These are phyloP conservation scores for Dittrichia graveolens DNA, from an alignment of 129 eudicot species.

Conservation along the genomic window DNA sequence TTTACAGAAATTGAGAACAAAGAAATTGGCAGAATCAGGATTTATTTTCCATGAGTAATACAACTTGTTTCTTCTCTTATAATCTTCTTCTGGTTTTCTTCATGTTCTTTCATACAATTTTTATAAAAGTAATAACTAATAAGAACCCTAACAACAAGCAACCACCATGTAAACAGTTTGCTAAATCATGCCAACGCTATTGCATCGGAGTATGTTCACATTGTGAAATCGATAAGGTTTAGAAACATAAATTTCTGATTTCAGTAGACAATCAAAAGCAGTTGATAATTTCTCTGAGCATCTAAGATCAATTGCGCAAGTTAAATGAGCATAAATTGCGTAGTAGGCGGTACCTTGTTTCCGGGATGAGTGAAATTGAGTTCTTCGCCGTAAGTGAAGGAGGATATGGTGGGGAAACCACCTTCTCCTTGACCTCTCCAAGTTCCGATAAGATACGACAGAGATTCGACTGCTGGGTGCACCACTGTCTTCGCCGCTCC, in stretches of 20 bases:
- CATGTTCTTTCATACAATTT: too few relatives aligned
- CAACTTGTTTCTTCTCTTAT: too few relatives aligned
- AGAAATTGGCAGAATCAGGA: too few relatives aligned
- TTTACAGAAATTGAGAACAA: not conserved
- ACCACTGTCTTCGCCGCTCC: conserved; percentile 29
- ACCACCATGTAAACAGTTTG: not conserved
- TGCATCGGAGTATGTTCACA: not conserved
- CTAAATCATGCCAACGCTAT: not conserved
- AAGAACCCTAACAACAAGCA: too few relatives aligned
- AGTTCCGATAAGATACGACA: conserved; percentile 63
- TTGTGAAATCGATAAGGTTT: not conserved
- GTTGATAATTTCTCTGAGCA: not conserved
- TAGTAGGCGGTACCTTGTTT: conserved; percentile 48
- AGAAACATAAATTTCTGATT: not conserved
- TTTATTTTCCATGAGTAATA: too few relatives aligned
- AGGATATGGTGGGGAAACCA: conserved; percentile 64
- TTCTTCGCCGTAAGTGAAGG: conserved; percentile 62
- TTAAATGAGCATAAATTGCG: not conserved
- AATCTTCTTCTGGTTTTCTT: too few relatives aligned
- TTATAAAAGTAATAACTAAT: too few relatives aligned
- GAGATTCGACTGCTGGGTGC: conserved; percentile 64
- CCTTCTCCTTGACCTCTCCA: conserved; percentile 86
- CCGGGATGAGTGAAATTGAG: conserved; percentile 63
- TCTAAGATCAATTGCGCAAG: too few relatives aligned
- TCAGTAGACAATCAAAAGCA: not conserved